phyloP scores from a whole-genome alignment of 192 early-diverging fungal species.

The Entrophospora sp. region DNA sequence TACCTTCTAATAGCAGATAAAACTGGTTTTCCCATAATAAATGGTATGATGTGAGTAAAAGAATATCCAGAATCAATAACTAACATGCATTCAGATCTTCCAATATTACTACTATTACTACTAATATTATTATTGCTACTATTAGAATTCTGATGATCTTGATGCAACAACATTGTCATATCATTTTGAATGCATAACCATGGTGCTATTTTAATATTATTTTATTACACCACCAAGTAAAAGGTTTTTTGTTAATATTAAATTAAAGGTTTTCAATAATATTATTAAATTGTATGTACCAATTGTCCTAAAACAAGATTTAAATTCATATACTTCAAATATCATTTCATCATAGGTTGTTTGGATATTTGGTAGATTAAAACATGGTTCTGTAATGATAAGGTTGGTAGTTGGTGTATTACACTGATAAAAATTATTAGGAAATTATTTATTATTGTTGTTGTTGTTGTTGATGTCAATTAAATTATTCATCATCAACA shows the following conservation, averaged over 20 bases:
- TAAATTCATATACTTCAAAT: constrained; percentile 80
- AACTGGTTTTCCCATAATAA: constrained; percentile 45
- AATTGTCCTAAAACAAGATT: constrained; percentile 33
- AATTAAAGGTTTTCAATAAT: no score
- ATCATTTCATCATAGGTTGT: constrained; percentile 69
- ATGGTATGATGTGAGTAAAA: constrained; percentile 71
- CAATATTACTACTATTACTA: constrained; percentile 19
- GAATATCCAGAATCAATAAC: constrained; percentile 78
- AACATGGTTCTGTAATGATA: constrained; percentile 66
- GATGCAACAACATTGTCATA: constrained; percentile 29
- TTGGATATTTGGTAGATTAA: constrained; percentile 69
- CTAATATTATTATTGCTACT: no score
- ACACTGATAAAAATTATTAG: constrained; percentile 29
- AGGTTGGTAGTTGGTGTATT: constrained; percentile 52
- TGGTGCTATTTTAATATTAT: constrained; percentile 24
- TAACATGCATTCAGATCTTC: constrained; percentile 50
- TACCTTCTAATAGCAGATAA: constrained; percentile 47
- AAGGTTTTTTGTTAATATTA: no score
- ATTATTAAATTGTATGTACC: constrained; percentile 21
- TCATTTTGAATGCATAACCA: constrained; percentile 49
- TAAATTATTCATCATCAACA: no score
- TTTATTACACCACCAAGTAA: no score
- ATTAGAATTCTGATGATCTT: no score
- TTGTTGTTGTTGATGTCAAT: background rate
- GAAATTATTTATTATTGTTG: background rate